Evolutionary conservation across 495 filamentous ascomycete species (phyloP), one percentile per base, ranked within the genome.

Genomic region (Talaromyces nanjingensis): DNA sequence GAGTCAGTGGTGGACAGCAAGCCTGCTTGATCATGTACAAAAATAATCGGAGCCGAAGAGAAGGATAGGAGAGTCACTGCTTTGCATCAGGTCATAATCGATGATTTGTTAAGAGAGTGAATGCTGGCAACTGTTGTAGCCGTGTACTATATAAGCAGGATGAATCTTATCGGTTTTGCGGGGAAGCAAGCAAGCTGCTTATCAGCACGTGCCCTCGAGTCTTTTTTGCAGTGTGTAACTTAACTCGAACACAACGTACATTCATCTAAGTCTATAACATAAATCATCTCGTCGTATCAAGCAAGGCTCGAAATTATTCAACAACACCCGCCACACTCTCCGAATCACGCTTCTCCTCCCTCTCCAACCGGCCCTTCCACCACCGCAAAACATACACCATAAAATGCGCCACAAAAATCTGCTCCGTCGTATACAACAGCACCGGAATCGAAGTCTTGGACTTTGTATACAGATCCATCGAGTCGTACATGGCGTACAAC

Each of bases 361-460:
- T 76, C 1, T 63, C 45, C 52, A 73, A 52, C 37, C 74, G 66
- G 42, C 73, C 64, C 55, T 78, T 67, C 79, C 81, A 84, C 69
- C 76, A 73, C 59, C 72, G 73, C 60, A 84, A 81, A 53, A 81
- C 69, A 69, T 81, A 78, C 34, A 83, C 81, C 59, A 84, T 79
- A 62, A 83, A 76, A 67, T 84, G 80, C 18, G 81, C 83, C 56
- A 85, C 72, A 52, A 79, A 83, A 5, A 84, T 77, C 67, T 84
- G 81, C 71, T 85, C 81, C 16, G 83, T 81, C 49, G 83, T 84
- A 63, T 84, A 85, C 45, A 85, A 69, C 56, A 84, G 63, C 7
- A 84, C 81, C 2, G 81, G 81, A 14, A 85, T 76, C 18, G 81
- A 80, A 12, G 81, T 83, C 39, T 79, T 81, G 1, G 81, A 73